Evolutionary conservation across 176 grass and related monocot species (phyloP), one percentile per base, ranked within the genome.

Genomic region (Oryza longistaminata): DNA sequence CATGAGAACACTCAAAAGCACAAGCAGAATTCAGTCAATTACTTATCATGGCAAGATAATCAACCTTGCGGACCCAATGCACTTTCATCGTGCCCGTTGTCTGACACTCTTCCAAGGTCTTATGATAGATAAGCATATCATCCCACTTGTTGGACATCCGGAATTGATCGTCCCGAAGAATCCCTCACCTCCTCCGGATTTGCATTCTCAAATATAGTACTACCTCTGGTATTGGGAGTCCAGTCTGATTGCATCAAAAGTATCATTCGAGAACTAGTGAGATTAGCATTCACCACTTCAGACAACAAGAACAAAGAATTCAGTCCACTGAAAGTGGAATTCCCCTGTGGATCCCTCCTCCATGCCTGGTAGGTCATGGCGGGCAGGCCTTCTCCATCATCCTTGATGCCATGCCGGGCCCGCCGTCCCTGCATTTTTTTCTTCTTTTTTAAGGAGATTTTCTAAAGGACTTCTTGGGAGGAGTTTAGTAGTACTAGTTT

Each of bases 131-230:
- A 16, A 97, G 94, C 94, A 97, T 97, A 71, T 97, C 94, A 27
- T 94, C 94, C 94, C 94, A 97, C 85, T 94, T 94, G 71, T 97
- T 97, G 25, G 90, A 90, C 61, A 94, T 86, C 42, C 94, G 89
- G 84, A 97, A 97, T 46, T 94, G 89, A 19, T 97, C 94, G 2
- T 97, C 87, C 92, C 88, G 48, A 97, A 97, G 76, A 97, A 97
- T 97, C 94, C 42, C 92, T 86, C n/a, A 97, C 90, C 78, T 91
- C 83, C 52, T 97, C 94, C 0, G 94, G 92, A 58, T 79, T 97
- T 7, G 92, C 90, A 3, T 94, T 79, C 74, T 97, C 92, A 50
- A 94, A 97, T 26, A 97, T 66, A 13, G 92, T 88, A 17, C 92
- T 97, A 83, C 92, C n/a, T 92, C 81, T 93, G 85, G 17, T 97